Evolutionary conservation across 176 grass and related monocot species (phyloP), one percentile per base, ranked within the genome.

Genomic region (Musa itinerans): DNA sequence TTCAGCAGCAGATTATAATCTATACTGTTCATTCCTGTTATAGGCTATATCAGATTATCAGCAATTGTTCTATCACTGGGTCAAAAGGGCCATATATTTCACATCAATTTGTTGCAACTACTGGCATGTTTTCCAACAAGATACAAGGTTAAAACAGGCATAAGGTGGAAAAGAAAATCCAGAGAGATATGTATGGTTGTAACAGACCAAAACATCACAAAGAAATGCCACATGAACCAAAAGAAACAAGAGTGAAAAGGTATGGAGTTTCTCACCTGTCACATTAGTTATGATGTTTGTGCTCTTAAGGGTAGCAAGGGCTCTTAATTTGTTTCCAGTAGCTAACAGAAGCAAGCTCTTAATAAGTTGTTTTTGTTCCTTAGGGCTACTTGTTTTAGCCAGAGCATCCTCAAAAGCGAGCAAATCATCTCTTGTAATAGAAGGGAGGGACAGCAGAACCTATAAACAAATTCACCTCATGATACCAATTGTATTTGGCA

Each of bases 281-380:
- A 98, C 90, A 78, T 98, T 98, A 50, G 90, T 98, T 81, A 98
- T 98, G 65, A 89, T 72, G 76, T 93, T 97, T 55, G 90, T 93
- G 58, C 69, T 74, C 82, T 93, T 98, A 72, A 85, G 83, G 76
- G 88, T 86, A 84, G 80, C 88, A 58, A 98, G 95, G 81, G 95
- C 95, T 90, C 85, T 93, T 77, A 98, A 78, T 79, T 98, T 83
- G 74, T 93, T 93, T 69, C 90, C 95, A 62, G 95, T 91, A 79
- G 90, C 95, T 79, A 87, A 57, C 69, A 98, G 66, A 89, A 98
- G 95, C 73, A 98, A 86, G 90, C 76, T 91, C 73, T 88, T 82
- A 86, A 98, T 87, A 69, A 86, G 95, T 72, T 86, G 82, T 73
- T 83, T 98, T 79, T 98, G 90, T 80, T 98, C 95, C 85, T 91